These are phyloP conservation scores for Podaxis sp. DNA, from an alignment of 768 basidiomycete species.

Conservation along the genomic window DNA sequence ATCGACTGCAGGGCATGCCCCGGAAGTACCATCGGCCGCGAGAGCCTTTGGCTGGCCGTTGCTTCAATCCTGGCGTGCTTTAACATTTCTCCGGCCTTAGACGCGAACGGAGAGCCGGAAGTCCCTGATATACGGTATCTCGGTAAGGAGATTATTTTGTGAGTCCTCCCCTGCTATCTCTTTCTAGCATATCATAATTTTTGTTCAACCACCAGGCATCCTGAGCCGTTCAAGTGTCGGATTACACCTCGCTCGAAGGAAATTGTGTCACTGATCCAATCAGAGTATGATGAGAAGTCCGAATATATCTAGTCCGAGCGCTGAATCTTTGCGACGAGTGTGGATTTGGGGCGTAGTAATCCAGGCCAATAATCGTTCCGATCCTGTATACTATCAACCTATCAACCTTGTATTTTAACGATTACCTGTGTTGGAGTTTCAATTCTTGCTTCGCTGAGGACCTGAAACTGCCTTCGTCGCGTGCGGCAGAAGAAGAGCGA, in stretches of 20 bases:
- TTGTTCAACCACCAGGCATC: not conserved
- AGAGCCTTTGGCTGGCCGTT: not conserved
- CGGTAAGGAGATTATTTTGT: slow-evolving; percentile 3
- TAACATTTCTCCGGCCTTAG: not conserved
- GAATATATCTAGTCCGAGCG: not conserved
- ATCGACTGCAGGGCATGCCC: not conserved
- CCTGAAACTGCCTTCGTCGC: no score
- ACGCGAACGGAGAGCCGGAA: not conserved
- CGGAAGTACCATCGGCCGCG: not conserved
- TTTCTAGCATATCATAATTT: not conserved
- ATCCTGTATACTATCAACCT: no score
- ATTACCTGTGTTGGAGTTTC: no score
- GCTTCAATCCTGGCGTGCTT: slow-evolving; percentile 3
- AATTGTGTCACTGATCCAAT: not conserved
- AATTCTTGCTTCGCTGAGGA: no score
- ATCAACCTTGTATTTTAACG: no score
- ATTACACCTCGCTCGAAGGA: not conserved
- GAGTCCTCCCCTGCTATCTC: not conserved
- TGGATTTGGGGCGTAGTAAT: no score
- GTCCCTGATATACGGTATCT: not conserved
- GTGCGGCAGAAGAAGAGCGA: no score
- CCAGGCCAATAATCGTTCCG: no score
- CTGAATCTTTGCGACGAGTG: no score
- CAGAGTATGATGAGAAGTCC: not conserved
- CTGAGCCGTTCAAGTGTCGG: not conserved